Percentiles rank a stretch among this genome's conserved stretches.
phyloP scores from a whole-genome alignment of 179 eudicot genomes.

The Pouteria campechiana region DNA sequence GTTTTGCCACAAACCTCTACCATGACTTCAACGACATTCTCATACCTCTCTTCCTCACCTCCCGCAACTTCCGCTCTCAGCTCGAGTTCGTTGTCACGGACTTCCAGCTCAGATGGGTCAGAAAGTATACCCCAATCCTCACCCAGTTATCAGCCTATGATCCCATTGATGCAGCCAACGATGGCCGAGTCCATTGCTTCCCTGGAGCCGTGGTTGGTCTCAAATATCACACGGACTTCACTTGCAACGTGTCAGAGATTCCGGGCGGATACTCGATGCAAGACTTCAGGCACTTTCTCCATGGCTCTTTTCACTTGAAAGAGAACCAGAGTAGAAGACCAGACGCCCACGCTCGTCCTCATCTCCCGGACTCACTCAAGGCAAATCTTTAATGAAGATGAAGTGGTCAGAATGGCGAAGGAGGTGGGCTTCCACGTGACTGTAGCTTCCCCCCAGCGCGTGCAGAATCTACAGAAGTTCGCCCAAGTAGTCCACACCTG shows the following conservation, averaged over 20 bases:
- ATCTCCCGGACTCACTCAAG: slow-evolving; percentile 22
- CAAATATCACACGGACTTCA: slow-evolving; percentile 13
- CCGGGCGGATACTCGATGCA: slow-evolving; percentile 17
- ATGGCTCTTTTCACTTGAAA: slow-evolving; percentile 9
- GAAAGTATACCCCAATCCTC: slow-evolving; percentile 16
- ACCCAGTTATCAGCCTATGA: slow-evolving; percentile 12
- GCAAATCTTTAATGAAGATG: slow-evolving; percentile 24
- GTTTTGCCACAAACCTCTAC: slow-evolving; percentile 24
- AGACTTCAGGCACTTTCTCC: slow-evolving; percentile 16
- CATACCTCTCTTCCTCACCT: slow-evolving; percentile 34
- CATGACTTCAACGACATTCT: slow-evolving; percentile 35
- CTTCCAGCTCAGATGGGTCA: slow-evolving; percentile 7
- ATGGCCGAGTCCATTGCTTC: slow-evolving; percentile 28
- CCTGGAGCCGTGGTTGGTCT: slow-evolving; percentile 32
- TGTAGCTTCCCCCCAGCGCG: slow-evolving; percentile 4
- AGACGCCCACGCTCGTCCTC: slow-evolving; percentile 18
- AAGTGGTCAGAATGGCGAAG: slow-evolving; percentile 19
- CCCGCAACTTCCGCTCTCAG: slow-evolving; percentile 16
- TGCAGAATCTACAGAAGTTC: slow-evolving; percentile 14
- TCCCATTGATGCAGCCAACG: slow-evolving; percentile 4
- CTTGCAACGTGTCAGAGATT: slow-evolving; percentile 11
- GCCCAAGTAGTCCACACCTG: slow-evolving; percentile 17
- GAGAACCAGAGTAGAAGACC: background rate
- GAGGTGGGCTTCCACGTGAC: slow-evolving; percentile 28
- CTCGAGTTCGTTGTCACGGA: slow-evolving; percentile 21